Conservation (phyloP, 1,284 basidiomycete genomes). For the Malassezia pachydermatis region DNA sequence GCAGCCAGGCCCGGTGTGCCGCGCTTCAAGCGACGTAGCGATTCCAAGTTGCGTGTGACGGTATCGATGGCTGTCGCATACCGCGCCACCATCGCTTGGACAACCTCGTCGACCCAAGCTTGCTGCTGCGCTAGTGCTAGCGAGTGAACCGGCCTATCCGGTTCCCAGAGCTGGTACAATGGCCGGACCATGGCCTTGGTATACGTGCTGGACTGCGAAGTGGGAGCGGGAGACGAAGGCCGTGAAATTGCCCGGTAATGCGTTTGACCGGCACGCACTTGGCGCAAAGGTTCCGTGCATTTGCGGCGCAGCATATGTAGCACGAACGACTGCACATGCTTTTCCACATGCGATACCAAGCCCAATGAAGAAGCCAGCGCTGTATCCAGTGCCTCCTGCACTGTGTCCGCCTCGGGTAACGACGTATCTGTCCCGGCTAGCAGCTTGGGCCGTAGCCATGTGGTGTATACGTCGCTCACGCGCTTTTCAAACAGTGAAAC, state of each 20-base stretch:
- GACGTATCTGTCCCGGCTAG: not conserved
- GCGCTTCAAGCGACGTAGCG: constrained; percentile 36
- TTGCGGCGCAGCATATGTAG: constrained; percentile 60
- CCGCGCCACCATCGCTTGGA: constrained; percentile 17
- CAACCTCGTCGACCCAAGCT: constrained; percentile 18
- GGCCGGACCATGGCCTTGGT: constrained; percentile 70
- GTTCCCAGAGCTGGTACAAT: constrained; percentile 45
- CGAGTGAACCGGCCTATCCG: constrained; percentile 7
- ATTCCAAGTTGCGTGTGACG: constrained; percentile 39
- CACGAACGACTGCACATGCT: constrained; percentile 6
- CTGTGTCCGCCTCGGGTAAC: not conserved
- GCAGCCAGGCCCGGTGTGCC: constrained; percentile 10
- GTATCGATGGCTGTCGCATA: constrained; percentile 31
- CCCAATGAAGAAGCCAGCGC: constrained; percentile 18
- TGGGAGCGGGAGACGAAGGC: not conserved
- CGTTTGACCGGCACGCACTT: constrained; percentile 75
- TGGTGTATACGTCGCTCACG: not conserved
- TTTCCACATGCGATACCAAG: not conserved
- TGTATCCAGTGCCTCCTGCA: not conserved
- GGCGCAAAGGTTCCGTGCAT: constrained; percentile 71
- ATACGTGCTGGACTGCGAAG: constrained; percentile 51
- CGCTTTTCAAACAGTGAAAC: constrained; percentile 9
- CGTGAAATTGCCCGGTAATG: constrained; percentile 57
- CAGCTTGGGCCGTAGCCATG: constrained; percentile 9
- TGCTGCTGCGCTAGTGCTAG: constrained; percentile 9